A percentile compares a stretch with the other conserved stretches of the same genome.
Evolutionary conservation across 768 basidiomycete genomes (phyloP).

Genomic region (Boletellus emodensis): DNA sequence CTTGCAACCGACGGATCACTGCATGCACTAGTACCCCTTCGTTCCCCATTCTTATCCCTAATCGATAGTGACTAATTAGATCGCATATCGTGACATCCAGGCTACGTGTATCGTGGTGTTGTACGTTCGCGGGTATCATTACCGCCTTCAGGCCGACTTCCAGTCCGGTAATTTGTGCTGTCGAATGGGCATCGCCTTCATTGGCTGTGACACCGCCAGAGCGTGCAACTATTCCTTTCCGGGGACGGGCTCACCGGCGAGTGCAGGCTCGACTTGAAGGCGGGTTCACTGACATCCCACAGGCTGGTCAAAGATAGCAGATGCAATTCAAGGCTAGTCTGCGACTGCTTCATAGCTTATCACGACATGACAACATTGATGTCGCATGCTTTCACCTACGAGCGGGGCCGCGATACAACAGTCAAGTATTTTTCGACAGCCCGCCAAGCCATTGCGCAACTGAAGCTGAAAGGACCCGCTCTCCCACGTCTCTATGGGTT

Average conservation of each 20-base stretch:
- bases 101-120: no score
- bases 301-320: neutral
- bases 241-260: neutral
- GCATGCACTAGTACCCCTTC: no score
- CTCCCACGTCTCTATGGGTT: constrained; percentile 23
- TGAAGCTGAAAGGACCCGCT: constrained; percentile 1
- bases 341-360: neutral
- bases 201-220: no score
- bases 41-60: no score
- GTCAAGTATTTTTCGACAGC: constrained; percentile 2
- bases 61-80: no score
- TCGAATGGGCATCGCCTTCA: no score
- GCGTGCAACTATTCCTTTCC: neutral
- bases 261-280: neutral
- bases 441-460: constrained; percentile 6
- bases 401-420: constrained; percentile 2
- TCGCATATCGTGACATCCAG: no score
- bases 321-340: neutral
- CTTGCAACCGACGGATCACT: no score
- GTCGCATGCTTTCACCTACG: neutral
- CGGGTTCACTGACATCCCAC: neutral
- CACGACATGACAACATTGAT: neutral
- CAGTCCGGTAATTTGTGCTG: no score
- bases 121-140: no score
- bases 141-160: no score